These are phyloP conservation scores for Actinomortierella wolfii DNA, from an alignment of 371 early-diverging fungal species.

Conservation along the genomic window DNA sequence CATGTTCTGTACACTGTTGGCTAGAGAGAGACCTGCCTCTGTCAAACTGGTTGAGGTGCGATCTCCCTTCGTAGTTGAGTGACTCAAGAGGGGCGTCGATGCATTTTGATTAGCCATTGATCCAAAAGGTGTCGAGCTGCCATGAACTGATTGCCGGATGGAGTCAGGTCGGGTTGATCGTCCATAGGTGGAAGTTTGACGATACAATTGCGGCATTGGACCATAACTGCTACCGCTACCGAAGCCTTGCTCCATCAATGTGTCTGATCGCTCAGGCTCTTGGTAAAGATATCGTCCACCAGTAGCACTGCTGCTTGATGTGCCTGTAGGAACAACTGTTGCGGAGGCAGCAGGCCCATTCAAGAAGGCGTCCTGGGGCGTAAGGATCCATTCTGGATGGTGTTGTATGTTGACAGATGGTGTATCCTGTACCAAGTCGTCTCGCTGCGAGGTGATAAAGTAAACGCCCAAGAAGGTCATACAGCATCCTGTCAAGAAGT, in stretches of 20 bases:
- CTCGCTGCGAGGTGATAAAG: constrained; percentile 67
- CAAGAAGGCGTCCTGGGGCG: constrained; percentile 9
- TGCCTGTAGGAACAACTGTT: constrained; percentile 20
- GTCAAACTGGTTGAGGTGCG: constrained; percentile 16
- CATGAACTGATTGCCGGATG: too few relatives aligned
- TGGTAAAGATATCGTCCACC: constrained; percentile 10
- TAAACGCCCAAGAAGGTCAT: constrained; percentile 75
- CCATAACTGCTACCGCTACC: constrained; percentile 4
- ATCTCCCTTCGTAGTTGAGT: constrained; percentile 13
- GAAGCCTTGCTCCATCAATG: constrained; percentile 32
- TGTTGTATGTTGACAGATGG: neutral
- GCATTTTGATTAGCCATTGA: constrained; percentile 6
- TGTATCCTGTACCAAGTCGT: constrained; percentile 12
- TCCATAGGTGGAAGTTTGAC: neutral
- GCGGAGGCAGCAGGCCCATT: constrained; percentile 2
- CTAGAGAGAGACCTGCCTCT: constrained; percentile 20
- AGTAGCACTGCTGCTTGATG: neutral
- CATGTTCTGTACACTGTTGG: constrained; percentile 30
- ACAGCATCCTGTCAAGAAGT: constrained; percentile 64
- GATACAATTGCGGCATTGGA: constrained; percentile 13
- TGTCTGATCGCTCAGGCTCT: constrained; percentile 13
- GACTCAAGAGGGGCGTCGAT: constrained; percentile 17
- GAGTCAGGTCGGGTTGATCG: too few relatives aligned
- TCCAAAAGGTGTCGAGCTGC: neutral
- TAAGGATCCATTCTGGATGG: constrained; percentile 28